Evolutionary conservation across 257 asterid species (phyloP).

Genomic region (Fraxinus quadrangulata): DNA sequence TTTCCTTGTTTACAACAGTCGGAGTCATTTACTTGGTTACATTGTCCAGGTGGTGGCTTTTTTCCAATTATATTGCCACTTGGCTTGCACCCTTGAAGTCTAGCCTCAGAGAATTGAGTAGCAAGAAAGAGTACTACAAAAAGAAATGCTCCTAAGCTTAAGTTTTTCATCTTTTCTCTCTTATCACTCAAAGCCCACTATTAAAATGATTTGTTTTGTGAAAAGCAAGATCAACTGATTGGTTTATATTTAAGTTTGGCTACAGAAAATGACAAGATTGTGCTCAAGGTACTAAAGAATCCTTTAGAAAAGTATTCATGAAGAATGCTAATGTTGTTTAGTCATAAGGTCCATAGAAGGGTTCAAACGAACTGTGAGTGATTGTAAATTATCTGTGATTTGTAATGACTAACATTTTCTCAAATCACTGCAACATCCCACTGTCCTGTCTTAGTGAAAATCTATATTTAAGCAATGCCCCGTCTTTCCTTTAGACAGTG

Average conservation of each 20-base stretch:
- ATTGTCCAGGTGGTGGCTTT: conserved; percentile 44
- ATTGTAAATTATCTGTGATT: no score
- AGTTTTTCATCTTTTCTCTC: background rate
- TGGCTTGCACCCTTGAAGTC: conserved; percentile 25
- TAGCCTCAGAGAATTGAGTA: background rate
- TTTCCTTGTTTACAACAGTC: conserved; percentile 44
- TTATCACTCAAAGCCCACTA: background rate
- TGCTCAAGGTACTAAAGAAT: background rate
- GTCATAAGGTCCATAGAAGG: background rate
- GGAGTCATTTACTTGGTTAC: conserved; percentile 43
- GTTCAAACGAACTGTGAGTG: background rate
- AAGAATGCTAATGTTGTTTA: background rate
- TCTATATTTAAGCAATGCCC: background rate
- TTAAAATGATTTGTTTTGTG: background rate
- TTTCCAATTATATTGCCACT: conserved; percentile 42
- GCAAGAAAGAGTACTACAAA: background rate
- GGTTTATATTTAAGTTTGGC: background rate
- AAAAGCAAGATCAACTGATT: background rate
- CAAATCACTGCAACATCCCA: background rate
- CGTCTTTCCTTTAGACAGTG: background rate
- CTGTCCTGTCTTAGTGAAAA: background rate
- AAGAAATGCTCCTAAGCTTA: background rate
- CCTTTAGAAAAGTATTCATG: background rate
- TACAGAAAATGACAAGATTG: background rate
- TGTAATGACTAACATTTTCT: background rate